Evolutionary conservation across 352 stramenopile species (phyloP).

Genomic region (Pythium insidiosum): DNA sequence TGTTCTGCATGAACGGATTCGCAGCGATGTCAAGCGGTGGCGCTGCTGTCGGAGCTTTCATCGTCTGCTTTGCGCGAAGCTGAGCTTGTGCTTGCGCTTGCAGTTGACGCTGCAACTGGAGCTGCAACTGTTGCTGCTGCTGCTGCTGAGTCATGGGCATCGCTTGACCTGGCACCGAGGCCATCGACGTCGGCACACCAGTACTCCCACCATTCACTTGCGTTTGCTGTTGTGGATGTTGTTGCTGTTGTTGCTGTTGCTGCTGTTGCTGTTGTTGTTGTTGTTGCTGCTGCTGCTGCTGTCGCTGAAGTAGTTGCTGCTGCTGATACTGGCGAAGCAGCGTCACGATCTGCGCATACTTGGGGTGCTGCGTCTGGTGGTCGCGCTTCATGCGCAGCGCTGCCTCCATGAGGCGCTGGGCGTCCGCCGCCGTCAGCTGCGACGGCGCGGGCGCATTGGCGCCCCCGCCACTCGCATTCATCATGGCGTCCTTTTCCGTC

Average conservation of each 20-base stretch:
- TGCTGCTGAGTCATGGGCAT: no score
- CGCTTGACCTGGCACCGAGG: no score
- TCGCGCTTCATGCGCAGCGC: constrained; percentile 75
- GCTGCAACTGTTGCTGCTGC: constrained; percentile 19
- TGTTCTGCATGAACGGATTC: constrained; percentile 60
- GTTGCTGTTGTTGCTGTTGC: neutral
- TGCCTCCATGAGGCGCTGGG: constrained; percentile 79
- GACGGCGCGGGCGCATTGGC: neutral
- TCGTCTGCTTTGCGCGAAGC: neutral
- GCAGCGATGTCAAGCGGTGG: constrained; percentile 34
- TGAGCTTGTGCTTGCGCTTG: constrained; percentile 19
- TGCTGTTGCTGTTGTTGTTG: neutral
- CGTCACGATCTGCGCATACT: constrained; percentile 80
- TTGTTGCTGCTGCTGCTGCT: constrained; percentile 1
- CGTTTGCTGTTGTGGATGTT: constrained; percentile 11
- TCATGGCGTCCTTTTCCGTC: no score
- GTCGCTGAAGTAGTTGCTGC: constrained; percentile 17
- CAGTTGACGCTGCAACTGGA: constrained; percentile 26
- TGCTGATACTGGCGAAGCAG: constrained; percentile 76
- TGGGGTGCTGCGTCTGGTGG: constrained; percentile 70
- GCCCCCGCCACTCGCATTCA: no score
- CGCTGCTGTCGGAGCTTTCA: neutral
- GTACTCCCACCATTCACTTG: no score
- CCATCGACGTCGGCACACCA: no score
- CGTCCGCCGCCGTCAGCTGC: constrained; percentile 48